Evolutionary conservation across 2,329 filamentous ascomycete species (phyloP), one percentile per base, ranked within the genome.

Genomic region (Pseudocercospora macadamiae): DNA sequence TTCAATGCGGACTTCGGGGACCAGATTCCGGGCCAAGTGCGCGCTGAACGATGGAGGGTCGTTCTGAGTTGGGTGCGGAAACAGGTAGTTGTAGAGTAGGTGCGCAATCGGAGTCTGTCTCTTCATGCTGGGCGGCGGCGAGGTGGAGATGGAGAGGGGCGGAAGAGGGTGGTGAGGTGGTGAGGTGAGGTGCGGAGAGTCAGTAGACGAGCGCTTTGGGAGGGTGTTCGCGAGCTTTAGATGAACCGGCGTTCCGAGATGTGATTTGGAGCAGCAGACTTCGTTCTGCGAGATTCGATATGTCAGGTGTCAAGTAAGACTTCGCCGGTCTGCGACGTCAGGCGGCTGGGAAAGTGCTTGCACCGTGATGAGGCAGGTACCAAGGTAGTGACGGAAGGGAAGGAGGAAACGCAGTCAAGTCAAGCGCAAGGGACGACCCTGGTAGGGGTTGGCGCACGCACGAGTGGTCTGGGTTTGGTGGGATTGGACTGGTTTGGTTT

Each of bases 1-100:
- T 74, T 93, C 89, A 70, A 89, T 86, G 58, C 89, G 88, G 58
- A 93, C 89, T 78, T 93, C 89, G 64, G 85, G 84, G 51, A 93
- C 88, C 49, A 93, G 83, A 73, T 86, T 83, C 60, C 87, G 85
- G 66, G 87, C 85, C 47, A 93, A 82, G 42, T 92, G 83, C 39
- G 82, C 82, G 55, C 86, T 82, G 77, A 93, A 93, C 69, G 85
- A 88, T 56, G 84, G 83, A 9, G 89, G 89, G 68, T 93, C 89
- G 59, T 80, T 84, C 12, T 83, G 74, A 63, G 86, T 85, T 12
- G 87, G 86, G 56, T 84, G 85, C 18, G 88, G 88, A 70, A 89
- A 90, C 78, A 93, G 87, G 70, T 80, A 79, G 76, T 87, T 84
- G 82, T 90, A 90, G 61, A 93, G 86, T 74, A 91, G 82, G 71